Percentiles rank a stretch among this genome's conserved stretches.
Evolutionary conservation across 768 basidiomycete species (phyloP).

Genomic region (Pisolithus marmoratus): DNA sequence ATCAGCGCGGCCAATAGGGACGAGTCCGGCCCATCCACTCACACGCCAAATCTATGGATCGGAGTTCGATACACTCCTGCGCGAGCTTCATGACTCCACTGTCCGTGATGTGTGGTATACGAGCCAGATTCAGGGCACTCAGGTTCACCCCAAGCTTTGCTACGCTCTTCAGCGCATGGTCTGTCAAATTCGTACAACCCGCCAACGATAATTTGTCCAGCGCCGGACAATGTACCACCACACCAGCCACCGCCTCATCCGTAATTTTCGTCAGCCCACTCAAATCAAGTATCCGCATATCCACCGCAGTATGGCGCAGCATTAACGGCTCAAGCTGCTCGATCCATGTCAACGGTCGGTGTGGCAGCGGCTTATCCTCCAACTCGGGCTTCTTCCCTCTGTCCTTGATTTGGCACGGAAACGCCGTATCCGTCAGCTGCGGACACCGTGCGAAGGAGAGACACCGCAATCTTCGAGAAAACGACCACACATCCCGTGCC

Average conservation of each 20-base stretch:
- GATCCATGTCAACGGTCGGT: slow-evolving; percentile 53
- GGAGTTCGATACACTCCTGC: slow-evolving; percentile 63
- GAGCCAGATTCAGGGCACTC: slow-evolving; percentile 75
- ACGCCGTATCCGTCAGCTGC: slow-evolving; percentile 71
- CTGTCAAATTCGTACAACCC: slow-evolving; percentile 72
- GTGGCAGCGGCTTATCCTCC: slow-evolving; percentile 48
- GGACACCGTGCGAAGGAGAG: slow-evolving; percentile 75
- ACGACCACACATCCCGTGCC: slow-evolving; percentile 76
- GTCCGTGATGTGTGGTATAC: slow-evolving; percentile 79
- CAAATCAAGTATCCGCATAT: slow-evolving; percentile 75
- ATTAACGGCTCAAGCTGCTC: slow-evolving; percentile 59
- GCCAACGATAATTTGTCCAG: slow-evolving; percentile 74
- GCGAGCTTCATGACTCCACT: slow-evolving; percentile 61
- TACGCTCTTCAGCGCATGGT: slow-evolving; percentile 62
- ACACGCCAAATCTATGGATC: slow-evolving; percentile 87
- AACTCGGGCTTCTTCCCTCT: slow-evolving; percentile 19
- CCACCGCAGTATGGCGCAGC: slow-evolving; percentile 60
- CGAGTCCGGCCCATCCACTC: slow-evolving; percentile 26
- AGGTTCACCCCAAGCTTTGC: slow-evolving; percentile 68
- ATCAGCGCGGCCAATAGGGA: slow-evolving; percentile 12
- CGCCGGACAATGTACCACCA: slow-evolving; percentile 68
- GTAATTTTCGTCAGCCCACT: slow-evolving; percentile 63
- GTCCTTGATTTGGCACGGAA: slow-evolving; percentile 49
- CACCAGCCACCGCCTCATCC: slow-evolving; percentile 70
- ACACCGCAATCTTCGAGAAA: slow-evolving; percentile 69